Conservation (phyloP, 768 basidiomycete species). For the Podaxis carcinomalis region DNA sequence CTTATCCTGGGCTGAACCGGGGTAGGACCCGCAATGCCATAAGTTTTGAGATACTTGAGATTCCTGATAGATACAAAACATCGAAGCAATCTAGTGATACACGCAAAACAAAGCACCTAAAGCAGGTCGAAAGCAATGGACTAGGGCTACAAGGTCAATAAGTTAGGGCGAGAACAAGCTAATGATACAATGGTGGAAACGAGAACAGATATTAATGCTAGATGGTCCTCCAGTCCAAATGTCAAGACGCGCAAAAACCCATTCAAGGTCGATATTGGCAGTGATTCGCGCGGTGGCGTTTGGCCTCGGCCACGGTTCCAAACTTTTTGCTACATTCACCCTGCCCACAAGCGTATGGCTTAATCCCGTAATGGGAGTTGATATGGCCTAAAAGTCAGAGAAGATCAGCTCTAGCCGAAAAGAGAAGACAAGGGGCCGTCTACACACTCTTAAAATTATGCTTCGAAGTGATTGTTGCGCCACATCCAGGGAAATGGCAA, state of each 20-base stretch:
- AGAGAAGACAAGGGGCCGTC: background rate
- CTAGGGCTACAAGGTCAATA: background rate
- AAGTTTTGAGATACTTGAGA: background rate
- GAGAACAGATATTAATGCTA: background rate
- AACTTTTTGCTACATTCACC: background rate
- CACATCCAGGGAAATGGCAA: background rate
- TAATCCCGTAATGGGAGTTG: constrained; percentile 4
- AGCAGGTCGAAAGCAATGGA: background rate
- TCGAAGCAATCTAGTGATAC: background rate
- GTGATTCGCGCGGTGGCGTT: constrained; percentile 7
- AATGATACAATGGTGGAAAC: background rate
- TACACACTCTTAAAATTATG: constrained; percentile 9
- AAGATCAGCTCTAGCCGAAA: background rate
- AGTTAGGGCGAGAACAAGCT: background rate
- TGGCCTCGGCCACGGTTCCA: constrained; percentile 6
- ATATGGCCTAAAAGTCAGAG: background rate
- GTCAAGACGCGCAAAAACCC: background rate
- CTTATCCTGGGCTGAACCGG: background rate
- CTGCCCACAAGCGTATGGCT: constrained; percentile 4
- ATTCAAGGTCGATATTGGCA: background rate
- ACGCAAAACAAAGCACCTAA: background rate
- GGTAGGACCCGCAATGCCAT: no score
- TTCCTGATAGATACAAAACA: background rate
- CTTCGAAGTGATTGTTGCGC: constrained; percentile 8
- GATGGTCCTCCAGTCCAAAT: background rate